These are phyloP conservation scores for Lyophyllum shimeji DNA, from an alignment of 768 basidiomycete species.

Conservation along the genomic window DNA sequence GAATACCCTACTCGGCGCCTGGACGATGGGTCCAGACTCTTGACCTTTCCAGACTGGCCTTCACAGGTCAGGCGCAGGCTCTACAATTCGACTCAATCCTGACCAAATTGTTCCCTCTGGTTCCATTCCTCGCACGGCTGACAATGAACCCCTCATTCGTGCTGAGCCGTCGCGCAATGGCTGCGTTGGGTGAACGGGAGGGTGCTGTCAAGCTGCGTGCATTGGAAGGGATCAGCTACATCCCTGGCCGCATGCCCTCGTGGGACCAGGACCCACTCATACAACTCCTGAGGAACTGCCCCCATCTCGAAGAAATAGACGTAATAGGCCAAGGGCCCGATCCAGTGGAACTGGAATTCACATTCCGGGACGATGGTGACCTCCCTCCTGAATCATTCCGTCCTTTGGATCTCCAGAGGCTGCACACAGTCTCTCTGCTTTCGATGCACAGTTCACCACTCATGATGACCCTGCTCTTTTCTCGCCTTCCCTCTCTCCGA, in stretches of 20 bases:
- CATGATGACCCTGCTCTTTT: conserved; percentile 55
- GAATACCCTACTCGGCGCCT: conserved; percentile 84
- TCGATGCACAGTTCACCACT: conserved; percentile 69
- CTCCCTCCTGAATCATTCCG: conserved; percentile 32
- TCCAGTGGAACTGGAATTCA: conserved; percentile 44
- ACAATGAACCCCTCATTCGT: conserved; percentile 55
- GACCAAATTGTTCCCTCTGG: conserved; percentile 60
- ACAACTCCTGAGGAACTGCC: conserved; percentile 52
- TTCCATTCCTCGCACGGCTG: conserved; percentile 61
- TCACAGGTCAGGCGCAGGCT: conserved; percentile 44
- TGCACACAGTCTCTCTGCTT: conserved; percentile 60
- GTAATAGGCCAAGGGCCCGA: conserved; percentile 62
- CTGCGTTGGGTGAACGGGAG: conserved; percentile 51
- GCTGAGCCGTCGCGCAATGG: conserved; percentile 59
- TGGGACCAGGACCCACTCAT: conserved; percentile 58
- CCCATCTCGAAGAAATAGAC: conserved; percentile 62
- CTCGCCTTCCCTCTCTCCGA: conserved; percentile 59
- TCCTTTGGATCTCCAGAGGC: conserved; percentile 52
- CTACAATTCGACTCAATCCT: conserved; percentile 63
- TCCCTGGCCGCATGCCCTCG: conserved; percentile 30
- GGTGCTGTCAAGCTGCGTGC: conserved; percentile 46
- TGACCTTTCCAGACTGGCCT: conserved; percentile 61
- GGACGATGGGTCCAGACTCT: conserved; percentile 83
- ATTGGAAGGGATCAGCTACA: conserved; percentile 58
- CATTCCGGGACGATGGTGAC: conserved; percentile 21